Evolutionary conservation across 768 basidiomycete species (phyloP).

Genomic region (Pleurotus ostreatus): DNA sequence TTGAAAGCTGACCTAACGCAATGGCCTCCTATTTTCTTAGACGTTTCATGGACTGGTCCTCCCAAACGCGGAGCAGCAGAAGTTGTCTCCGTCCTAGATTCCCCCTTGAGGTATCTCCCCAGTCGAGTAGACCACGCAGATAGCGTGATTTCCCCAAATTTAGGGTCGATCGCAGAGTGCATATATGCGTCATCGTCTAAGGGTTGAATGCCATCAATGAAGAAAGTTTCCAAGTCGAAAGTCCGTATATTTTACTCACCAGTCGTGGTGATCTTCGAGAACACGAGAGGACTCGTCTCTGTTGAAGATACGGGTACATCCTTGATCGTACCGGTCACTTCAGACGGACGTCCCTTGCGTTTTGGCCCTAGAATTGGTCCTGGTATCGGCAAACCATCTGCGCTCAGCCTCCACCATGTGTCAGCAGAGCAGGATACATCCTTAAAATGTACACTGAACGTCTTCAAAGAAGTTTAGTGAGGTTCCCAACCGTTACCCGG

Average conservation of each 20-base stretch:
- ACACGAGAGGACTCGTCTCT: conserved; percentile 1
- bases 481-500: not conserved
- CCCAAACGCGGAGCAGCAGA: not conserved
- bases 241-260: not conserved
- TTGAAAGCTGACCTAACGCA: conserved; percentile 18
- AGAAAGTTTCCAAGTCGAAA: no score
- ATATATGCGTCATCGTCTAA: conserved; percentile 13
- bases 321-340: not conserved
- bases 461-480: not conserved
- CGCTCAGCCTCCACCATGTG: no score
- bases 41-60: conserved; percentile 20
- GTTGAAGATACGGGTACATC: not conserved
- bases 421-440: no score
- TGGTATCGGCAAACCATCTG: no score
- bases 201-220: not conserved
- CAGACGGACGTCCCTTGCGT: no score
- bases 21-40: conserved; percentile 23
- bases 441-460: not conserved
- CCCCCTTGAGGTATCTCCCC: not conserved
- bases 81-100: not conserved
- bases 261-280: conserved; percentile 8
- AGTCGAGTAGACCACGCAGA: conserved; percentile 8
- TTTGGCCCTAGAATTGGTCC: no score
- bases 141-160: conserved; percentile 8
- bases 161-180: not conserved